Percentiles rank a stretch among this genome's conserved stretches.
phyloP scores from a whole-genome alignment of 345 rosid species.

The Corymbia maculata region DNA sequence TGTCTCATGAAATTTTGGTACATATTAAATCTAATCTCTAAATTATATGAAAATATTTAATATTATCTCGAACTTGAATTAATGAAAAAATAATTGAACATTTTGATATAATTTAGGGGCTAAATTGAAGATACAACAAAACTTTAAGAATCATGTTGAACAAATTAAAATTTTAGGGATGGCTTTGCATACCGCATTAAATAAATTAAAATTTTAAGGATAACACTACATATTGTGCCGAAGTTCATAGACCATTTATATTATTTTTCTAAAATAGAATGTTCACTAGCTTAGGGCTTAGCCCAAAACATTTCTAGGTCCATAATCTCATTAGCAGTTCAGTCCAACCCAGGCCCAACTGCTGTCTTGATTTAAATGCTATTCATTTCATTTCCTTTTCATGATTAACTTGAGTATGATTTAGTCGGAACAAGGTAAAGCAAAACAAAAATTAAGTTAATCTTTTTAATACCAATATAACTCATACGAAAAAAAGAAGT shows the following conservation, averaged over 20 bases:
- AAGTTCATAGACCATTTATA: no score
- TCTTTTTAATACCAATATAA: not conserved
- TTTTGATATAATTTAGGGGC: not conserved
- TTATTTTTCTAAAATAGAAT: not conserved
- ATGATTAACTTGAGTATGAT: not conserved
- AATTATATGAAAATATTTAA: no score
- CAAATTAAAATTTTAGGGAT: no score
- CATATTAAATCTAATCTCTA: not conserved
- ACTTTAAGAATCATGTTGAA: no score
- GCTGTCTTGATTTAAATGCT: not conserved
- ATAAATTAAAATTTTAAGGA: no score
- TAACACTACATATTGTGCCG: rapidly evolving
- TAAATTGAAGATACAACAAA: not conserved
- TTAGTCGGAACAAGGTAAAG: not conserved
- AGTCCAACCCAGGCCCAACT: not conserved
- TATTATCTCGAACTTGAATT: rapidly evolving
- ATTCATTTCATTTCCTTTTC: not conserved
- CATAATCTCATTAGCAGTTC: not conserved
- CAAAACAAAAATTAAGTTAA: not conserved
- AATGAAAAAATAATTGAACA: no score
- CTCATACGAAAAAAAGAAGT: not conserved
- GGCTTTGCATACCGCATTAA: rapidly evolving
- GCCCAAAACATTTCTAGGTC: not conserved
- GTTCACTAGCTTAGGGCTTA: not conserved
- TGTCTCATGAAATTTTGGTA: not conserved